Evolutionary conservation across 306 rosid species (phyloP), one percentile per base, ranked within the genome.

Genomic region (Purshia tridentata): DNA sequence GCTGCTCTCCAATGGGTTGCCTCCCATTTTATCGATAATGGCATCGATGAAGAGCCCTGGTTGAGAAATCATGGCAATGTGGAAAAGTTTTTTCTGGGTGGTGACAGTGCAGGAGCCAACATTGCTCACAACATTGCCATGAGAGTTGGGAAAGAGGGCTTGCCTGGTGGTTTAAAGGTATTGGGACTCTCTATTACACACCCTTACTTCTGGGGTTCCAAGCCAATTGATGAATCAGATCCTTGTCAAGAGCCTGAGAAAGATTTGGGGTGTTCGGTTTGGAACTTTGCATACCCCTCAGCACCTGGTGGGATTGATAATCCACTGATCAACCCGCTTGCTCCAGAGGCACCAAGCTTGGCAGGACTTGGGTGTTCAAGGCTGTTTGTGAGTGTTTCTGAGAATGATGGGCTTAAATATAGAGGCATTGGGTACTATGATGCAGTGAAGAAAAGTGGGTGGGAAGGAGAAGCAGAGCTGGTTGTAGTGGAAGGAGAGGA

Each of bases 81-180:
- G 19, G 75, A 9, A 12, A 69, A 59, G 8, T 6, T 86, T 2
- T 86, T 67, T 48, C 46, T 86, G 0, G 91, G 86, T 0, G 89
- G 91, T 1, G 89, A 86, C 0, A 82, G 91, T 14, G 78, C 88
- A 2, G 91, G 89, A 42, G 86, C 59, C 5, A 84, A 83, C 18
- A 42, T 82, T 29, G 88, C 67, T 9, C 89, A 89, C 11, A 84
- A 79, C 45, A 42, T 79, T 7, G 77, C 75, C 2, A 81, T 86
- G 85, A 82, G 77, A 61, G 78, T 82, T 4, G 88, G 88, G n/a
- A 77, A 63, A 8, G 89, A 86, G 58, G 49, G 37, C 22, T 71
- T 88, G 70, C 76, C 77, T 3, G 74, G 75, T 37, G 81, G 82
- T 18, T 70, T 84, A 0, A 77, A 72, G 54, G 23, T 80, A 18